Conservation (phyloP, 1,284 basidiomycete species). For the Amylostereum chailletii region DNA sequence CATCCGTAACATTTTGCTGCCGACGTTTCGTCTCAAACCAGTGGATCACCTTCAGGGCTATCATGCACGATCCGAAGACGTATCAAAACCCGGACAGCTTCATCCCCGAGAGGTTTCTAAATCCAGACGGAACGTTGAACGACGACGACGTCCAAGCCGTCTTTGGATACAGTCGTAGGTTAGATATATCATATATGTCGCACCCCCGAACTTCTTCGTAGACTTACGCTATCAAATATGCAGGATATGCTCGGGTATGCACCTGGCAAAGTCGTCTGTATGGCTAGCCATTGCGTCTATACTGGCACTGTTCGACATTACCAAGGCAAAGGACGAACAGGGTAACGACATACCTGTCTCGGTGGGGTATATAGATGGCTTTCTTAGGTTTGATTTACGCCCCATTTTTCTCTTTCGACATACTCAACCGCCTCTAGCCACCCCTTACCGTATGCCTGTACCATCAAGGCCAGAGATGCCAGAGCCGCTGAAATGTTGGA, state of each 20-base stretch:
- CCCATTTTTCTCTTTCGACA: no score
- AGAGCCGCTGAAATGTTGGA: no score
- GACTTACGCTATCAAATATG: background rate
- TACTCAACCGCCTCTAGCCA: no score
- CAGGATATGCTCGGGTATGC: background rate
- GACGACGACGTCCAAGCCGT: background rate
- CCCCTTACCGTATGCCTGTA: no score
- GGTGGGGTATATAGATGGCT: background rate
- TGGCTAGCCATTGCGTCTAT: background rate
- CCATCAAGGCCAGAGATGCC: no score
- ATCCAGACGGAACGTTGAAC: constrained; percentile 17
- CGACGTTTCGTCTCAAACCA: background rate
- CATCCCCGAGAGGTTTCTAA: constrained; percentile 13
- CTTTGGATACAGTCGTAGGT: background rate
- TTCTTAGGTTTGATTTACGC: background rate
- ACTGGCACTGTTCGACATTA: background rate
- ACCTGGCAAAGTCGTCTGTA: background rate
- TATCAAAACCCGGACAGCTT: background rate
- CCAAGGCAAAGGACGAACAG: background rate
- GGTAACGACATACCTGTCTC: background rate
- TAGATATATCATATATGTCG: background rate
- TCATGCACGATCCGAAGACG: background rate
- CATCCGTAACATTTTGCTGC: background rate
- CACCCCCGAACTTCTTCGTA: background rate
- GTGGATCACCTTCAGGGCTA: background rate